A percentile compares a stretch with the other conserved stretches of the same genome.
These are phyloP conservation scores for Ogataea saltuana DNA, from an alignment of 805 yeast species.

Conservation along the genomic window DNA sequence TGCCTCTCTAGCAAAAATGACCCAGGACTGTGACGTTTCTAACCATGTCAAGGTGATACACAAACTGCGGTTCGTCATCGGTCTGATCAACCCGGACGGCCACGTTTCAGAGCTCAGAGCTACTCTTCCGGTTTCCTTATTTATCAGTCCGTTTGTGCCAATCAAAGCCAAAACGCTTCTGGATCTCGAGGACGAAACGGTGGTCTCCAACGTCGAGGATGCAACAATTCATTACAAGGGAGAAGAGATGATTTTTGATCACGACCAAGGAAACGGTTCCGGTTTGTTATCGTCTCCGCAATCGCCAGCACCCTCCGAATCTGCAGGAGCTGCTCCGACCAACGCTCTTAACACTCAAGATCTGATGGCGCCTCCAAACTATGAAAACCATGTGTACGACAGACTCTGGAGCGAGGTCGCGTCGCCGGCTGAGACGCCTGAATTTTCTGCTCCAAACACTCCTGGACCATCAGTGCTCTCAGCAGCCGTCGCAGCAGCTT, in stretches of 20 bases:
- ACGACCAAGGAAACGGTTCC: constrained; percentile 17
- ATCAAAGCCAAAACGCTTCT: constrained; percentile 48
- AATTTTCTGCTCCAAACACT: constrained; percentile 38
- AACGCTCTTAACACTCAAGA: constrained; percentile 37
- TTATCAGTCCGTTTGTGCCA: constrained; percentile 71
- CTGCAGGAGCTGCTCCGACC: constrained; percentile 9
- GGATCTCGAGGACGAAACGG: constrained; percentile 29
- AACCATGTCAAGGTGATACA: constrained; percentile 81
- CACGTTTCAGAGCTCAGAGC: constrained; percentile 92
- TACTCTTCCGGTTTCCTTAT: constrained; percentile 67
- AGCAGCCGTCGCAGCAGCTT: not conserved
- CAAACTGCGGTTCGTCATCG: constrained; percentile 78
- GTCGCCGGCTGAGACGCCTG: constrained; percentile 50
- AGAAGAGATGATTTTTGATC: constrained; percentile 31
- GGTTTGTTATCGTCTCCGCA: constrained; percentile 10
- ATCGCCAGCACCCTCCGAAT: constrained; percentile 6
- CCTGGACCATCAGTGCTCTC: constrained; percentile 13
- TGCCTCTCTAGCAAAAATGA: constrained; percentile 66
- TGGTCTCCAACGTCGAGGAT: constrained; percentile 28
- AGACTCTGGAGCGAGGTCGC: constrained; percentile 67
- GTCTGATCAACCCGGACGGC: constrained; percentile 83
- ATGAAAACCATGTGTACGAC: constrained; percentile 80
- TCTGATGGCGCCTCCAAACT: constrained; percentile 80
- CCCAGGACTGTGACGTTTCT: constrained; percentile 83
- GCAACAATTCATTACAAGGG: constrained; percentile 29